A percentile compares a stretch with the other conserved stretches of the same genome.
phyloP scores from a whole-genome alignment of 371 early-diverging fungal genomes.

The Mortierella sp. region DNA sequence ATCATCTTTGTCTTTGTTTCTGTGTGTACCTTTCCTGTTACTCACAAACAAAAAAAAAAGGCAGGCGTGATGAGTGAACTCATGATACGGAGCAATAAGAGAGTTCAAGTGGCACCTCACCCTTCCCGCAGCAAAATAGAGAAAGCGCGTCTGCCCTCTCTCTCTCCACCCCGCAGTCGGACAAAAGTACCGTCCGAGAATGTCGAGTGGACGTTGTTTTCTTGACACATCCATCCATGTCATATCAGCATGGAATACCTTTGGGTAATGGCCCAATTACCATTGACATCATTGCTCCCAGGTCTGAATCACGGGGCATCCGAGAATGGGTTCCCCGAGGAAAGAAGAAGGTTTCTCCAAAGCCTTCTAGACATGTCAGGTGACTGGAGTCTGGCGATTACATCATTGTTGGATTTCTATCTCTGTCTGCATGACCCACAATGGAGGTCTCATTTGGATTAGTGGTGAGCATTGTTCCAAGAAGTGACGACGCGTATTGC shows the following conservation, averaged over 20 bases:
- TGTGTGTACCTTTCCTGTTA: not conserved
- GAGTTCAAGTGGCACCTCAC: not conserved
- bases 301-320: not conserved
- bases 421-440: not conserved
- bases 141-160: not conserved
- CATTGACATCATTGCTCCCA: not conserved
- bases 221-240: too few relatives aligned
- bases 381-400: not conserved
- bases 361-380: not conserved
- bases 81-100: constrained; percentile 2
- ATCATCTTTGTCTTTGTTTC: not conserved
- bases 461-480: not conserved
- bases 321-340: not conserved
- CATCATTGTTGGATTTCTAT: not conserved
- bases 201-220: not conserved
- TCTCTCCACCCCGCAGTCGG: not conserved
- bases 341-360: not conserved
- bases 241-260: not conserved
- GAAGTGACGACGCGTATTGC: not conserved
- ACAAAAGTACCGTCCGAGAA: not conserved
- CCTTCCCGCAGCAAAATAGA: not conserved
- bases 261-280: not conserved
- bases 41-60: not conserved
- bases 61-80: not conserved
- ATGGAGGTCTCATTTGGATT: not conserved